Base-by-base conservation (phyloP, 176 grass and related monocot genomes). In the Stipa capillata region DNA sequence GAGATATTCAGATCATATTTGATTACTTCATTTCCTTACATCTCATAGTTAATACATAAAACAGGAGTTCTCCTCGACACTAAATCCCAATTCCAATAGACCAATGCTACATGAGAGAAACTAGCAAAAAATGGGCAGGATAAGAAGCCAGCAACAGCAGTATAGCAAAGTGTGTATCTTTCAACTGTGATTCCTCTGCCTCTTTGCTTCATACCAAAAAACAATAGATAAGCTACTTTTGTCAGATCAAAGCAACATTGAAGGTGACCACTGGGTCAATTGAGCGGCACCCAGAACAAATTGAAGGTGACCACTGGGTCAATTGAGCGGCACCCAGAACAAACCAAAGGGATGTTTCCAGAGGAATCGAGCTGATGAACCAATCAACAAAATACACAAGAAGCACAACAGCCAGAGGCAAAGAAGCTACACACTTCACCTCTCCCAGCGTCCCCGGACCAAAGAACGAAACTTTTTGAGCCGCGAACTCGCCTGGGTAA, bases 111-210 rank as follows among this genome's bases (percentile, higher is more conserved):
- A 53, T 83, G 56, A 52, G 17, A 73, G 55, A n/a, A 31, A 73
- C 50, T 58, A 81, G 7, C 50, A 15, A 23, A n/a, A 34, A 33
- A 81, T 58, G 51, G 65, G 14, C 7, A 7, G 50, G 65, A 81
- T 81, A 75, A 84, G 76, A 65, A 84, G 24, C 18, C 34, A 79
- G 8, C n/a, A n/a, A n/a, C n/a, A n/a, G n/a, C n/a, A n/a, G n/a
- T n/a, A n/a, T n/a, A n/a, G n/a, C 31, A 20, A 32, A 73, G 16
- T 20, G 47, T 54, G 43, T 40, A 34, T 71, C 25, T 45, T 55
- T 27, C 49, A 49, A 67, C 15, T 66, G 7, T 32, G 55, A 58
- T 75, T 58, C 23, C 37, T 42, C n/a, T 37, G 44, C 50, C 28
- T n/a, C n/a, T n/a, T n/a, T n/a, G n/a, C n/a, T n/a, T n/a, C n/a